These are phyloP conservation scores for Penicillium sp. DNA, from an alignment of 2,329 filamentous ascomycete species.

Conservation along the genomic window DNA sequence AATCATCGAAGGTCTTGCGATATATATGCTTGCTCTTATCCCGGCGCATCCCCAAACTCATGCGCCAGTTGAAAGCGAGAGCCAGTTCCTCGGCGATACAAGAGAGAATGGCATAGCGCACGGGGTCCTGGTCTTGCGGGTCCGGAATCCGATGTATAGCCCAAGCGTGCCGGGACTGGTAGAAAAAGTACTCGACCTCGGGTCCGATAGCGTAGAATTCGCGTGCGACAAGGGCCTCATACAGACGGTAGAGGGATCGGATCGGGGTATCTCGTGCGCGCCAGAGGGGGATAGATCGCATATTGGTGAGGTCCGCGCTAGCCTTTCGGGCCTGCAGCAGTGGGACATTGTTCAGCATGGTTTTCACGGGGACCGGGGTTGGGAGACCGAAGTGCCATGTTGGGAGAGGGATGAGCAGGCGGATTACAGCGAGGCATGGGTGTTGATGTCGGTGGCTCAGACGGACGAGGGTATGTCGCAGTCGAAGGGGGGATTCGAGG, in stretches of 20 bases:
- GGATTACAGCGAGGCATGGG: conserved; percentile 24
- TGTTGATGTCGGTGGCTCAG: conserved; percentile 24
- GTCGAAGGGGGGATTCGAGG: conserved; percentile 22
- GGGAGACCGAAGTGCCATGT: conserved; percentile 31
- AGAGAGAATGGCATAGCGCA: conserved; percentile 34
- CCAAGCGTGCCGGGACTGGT: conserved; percentile 22
- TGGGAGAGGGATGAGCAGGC: conserved; percentile 29
- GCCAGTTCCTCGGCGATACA: conserved; percentile 29
- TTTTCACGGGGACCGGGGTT: conserved; percentile 18
- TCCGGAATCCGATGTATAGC: conserved; percentile 26
- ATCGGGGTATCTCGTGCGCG: conserved; percentile 33
- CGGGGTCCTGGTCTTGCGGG: conserved; percentile 29
- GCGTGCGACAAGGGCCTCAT: conserved; percentile 27
- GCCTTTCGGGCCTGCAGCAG: conserved; percentile 21
- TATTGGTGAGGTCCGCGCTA: conserved; percentile 25
- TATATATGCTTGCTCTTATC: conserved; percentile 28
- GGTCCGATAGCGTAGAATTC: conserved; percentile 25
- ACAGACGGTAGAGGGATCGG: conserved; percentile 34
- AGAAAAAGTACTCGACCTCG: conserved; percentile 33
- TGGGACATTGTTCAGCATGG: conserved; percentile 14
- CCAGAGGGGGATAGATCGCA: conserved; percentile 32
- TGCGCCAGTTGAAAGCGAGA: conserved; percentile 31
- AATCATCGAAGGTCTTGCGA: conserved; percentile 26
- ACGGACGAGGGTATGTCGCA: conserved; percentile 26
- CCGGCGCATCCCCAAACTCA: conserved; percentile 30